phyloP scores from a whole-genome alignment of 768 basidiomycete species.

The Filobasidium wieringae region DNA sequence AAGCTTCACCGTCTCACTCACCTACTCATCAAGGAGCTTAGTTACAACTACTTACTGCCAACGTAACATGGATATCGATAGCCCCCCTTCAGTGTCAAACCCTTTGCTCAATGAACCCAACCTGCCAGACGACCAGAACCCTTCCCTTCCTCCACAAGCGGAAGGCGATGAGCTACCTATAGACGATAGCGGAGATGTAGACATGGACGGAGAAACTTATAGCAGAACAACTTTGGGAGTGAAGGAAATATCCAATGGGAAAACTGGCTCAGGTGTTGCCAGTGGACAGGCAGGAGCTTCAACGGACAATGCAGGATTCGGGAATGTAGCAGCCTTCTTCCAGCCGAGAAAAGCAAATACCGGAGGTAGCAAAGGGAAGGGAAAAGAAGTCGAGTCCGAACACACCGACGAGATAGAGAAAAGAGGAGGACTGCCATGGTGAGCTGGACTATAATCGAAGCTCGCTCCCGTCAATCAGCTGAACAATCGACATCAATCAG shows the following conservation, averaged over 20 bases:
- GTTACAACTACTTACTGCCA: no score
- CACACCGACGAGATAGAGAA: conserved; percentile 42
- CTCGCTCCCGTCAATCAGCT: no score
- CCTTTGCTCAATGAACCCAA: background rate
- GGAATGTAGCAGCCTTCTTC: background rate
- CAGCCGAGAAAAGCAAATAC: conserved; percentile 1
- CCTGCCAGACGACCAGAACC: background rate
- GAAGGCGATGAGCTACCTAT: background rate
- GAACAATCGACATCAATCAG: conserved; percentile 41
- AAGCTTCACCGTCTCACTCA: no score
- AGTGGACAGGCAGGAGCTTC: background rate
- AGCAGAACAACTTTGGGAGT: background rate
- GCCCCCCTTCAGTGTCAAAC: conserved; percentile 2
- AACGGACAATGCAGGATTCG: background rate
- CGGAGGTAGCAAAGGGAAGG: conserved; percentile 15
- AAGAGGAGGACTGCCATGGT: conserved; percentile 85
- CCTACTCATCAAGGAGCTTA: no score
- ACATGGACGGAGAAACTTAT: conserved; percentile 4
- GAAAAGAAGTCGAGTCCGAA: conserved; percentile 4
- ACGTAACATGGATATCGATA: conserved; percentile 14
- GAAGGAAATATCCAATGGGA: background rate
- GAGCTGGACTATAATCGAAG: conserved; percentile 30
- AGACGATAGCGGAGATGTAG: background rate
- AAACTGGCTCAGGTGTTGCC: background rate
- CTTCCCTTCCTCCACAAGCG: background rate